These are phyloP conservation scores for Morella rubra DNA, from an alignment of 306 rosid species.

Conservation along the genomic window DNA sequence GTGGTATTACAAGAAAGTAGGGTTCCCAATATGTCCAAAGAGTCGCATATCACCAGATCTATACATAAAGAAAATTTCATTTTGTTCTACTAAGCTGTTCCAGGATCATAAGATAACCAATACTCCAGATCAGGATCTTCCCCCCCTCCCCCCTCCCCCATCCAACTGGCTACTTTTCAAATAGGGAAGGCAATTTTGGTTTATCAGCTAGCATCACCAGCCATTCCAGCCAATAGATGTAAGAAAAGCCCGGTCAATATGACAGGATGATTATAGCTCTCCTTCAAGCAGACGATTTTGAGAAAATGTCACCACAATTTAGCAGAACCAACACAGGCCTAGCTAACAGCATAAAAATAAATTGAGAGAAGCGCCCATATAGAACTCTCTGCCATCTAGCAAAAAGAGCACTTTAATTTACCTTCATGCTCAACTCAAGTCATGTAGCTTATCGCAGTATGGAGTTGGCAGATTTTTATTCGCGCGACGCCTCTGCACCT, in stretches of 20 bases:
- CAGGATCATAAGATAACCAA: too few relatives aligned
- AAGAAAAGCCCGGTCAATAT: neutral
- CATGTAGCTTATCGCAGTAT: conserved; percentile 69
- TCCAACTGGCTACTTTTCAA: too few relatives aligned
- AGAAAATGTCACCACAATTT: conserved; percentile 2
- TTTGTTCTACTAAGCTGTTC: too few relatives aligned
- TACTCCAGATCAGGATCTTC: too few relatives aligned
- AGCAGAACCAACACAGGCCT: conserved; percentile 3
- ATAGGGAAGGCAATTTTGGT: too few relatives aligned
- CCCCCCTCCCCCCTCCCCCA: too few relatives aligned
- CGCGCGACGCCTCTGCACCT: conserved; percentile 85
- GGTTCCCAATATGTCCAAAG: neutral
- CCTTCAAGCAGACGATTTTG: neutral
- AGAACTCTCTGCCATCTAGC: neutral
- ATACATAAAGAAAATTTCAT: neutral
- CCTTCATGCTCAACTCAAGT: conserved; percentile 60
- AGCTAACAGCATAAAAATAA: conserved; percentile 5
- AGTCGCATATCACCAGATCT: neutral
- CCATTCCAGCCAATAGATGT: neutral
- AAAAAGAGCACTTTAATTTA: conserved; percentile 26
- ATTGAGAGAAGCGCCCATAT: neutral
- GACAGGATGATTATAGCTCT: neutral
- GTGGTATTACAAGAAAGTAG: neutral
- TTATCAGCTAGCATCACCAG: too few relatives aligned
- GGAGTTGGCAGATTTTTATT: conserved; percentile 73